Evolutionary conservation across 1,139 yeast species (phyloP).

Genomic region (Protomyces macrosporus): DNA sequence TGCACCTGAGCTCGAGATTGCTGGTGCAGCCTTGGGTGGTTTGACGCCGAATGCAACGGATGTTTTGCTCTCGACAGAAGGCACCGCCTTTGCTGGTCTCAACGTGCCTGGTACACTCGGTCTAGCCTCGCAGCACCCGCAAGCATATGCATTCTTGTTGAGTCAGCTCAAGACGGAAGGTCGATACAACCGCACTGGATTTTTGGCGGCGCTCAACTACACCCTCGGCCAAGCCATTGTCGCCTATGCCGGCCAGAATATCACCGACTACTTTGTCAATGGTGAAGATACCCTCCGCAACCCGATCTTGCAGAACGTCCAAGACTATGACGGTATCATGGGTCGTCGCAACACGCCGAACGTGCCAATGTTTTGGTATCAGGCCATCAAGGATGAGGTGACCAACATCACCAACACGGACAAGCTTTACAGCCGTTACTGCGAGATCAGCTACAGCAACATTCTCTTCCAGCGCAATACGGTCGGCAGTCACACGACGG

Average conservation of each 20-base stretch:
- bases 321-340: conserved; percentile 31
- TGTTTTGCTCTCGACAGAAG: conserved; percentile 30
- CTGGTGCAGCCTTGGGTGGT: conserved; percentile 36
- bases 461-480: conserved; percentile 33
- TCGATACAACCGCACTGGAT: conserved; percentile 27
- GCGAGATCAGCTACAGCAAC: conserved; percentile 34
- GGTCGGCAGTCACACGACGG: conserved; percentile 7
- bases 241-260: conserved; percentile 31
- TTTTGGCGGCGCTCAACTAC: conserved; percentile 30
- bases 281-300: conserved; percentile 31
- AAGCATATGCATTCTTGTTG: conserved; percentile 27
- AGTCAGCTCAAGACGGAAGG: conserved; percentile 17
- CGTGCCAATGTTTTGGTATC: conserved; percentile 35
- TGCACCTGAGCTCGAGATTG: conserved; percentile 36
- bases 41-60: conserved; percentile 34
- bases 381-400: conserved; percentile 36
- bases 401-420: conserved; percentile 34
- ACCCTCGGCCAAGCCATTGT: conserved; percentile 32
- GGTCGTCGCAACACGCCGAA: conserved; percentile 32
- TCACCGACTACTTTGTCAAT: conserved; percentile 32
- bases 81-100: conserved; percentile 34
- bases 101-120: conserved; percentile 36
- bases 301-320: conserved; percentile 27
- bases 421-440: conserved; percentile 33
- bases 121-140: conserved; percentile 36